Evolutionary conservation across 768 basidiomycete species (phyloP), one percentile per base, ranked within the genome.

Genomic region (Agrocybe pediades): DNA sequence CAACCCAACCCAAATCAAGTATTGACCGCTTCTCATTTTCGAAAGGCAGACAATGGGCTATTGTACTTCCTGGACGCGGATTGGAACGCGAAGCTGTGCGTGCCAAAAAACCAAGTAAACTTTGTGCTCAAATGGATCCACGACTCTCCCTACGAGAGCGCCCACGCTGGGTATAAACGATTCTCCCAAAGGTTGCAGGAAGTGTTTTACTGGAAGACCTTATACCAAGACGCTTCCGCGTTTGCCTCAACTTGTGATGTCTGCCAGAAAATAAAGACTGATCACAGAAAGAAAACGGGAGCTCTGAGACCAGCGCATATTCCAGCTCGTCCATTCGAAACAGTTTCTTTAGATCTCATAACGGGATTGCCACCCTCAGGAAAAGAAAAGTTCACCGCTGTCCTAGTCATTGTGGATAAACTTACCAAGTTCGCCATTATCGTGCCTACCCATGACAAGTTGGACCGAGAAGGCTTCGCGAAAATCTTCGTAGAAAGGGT

Each of bases 121-220:
- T 39, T 53, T 27, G 41, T 71, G 0, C 62, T 73, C 55, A 49
- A 51, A 9, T 64, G 69, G n/a, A 41, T 57, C 5, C 68, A 72
- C 50, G 46, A 70, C 40, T 33, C 36, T 6, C 44, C 64, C 1
- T 49, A 54, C 0, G 65, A 70, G 51, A 52, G 53, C 1, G 69
- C 70, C 1, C 72, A 74, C 46, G 57, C 48, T 5, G 70, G 71
- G 6, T 68, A 62, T 43, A 53, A 58, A 36, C 61, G 63, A 23
- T 60, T 56, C 0, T 67, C 66, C 47, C 63, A 66, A 41, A 53
- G 61, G 1, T 33, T 72, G 1, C 46, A 58, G 6, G 11, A 40
- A 2, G 43, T 21, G 0, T 74, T 63, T 51, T 74, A 69, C 39
- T 74, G 72, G 72, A 67, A 67, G 0, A 6, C 44, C 24, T 71